phyloP scores from a whole-genome alignment of 768 basidiomycete species.

The Coprinopsis cinerea region DNA sequence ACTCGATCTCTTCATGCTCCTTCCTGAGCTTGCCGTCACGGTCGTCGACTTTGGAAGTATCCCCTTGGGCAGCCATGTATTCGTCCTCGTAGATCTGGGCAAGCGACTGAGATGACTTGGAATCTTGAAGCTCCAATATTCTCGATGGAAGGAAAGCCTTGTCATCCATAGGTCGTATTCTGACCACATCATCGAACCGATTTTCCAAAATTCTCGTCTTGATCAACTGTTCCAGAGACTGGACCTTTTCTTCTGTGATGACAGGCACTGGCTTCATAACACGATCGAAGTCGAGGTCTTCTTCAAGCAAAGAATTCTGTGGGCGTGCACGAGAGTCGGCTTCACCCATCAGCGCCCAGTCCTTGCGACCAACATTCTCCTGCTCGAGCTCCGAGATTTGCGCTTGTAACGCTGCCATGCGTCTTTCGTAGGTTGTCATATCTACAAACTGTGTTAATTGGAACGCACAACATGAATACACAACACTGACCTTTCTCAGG shows the following conservation, averaged over 20 bases:
- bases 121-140: slow-evolving; percentile 83
- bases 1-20: slow-evolving; percentile 84
- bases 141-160: slow-evolving; percentile 90
- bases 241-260: slow-evolving; percentile 83
- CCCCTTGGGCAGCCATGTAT: slow-evolving; percentile 63
- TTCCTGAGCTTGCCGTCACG: slow-evolving; percentile 83
- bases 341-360: slow-evolving; percentile 93
- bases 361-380: slow-evolving; percentile 83
- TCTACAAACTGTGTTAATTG: slow-evolving; percentile 26
- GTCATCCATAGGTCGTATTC: slow-evolving; percentile 71
- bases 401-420: slow-evolving; percentile 63
- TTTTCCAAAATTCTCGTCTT: slow-evolving; percentile 82
- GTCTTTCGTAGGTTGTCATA: slow-evolving; percentile 74
- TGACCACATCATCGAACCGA: slow-evolving; percentile 88
- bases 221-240: slow-evolving; percentile 82
- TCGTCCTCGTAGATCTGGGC: slow-evolving; percentile 97
- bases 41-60: slow-evolving; percentile 55
- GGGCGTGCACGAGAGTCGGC: slow-evolving; percentile 78
- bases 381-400: slow-evolving; percentile 81
- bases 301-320: slow-evolving; percentile 85
- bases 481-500: slow-evolving; percentile 21
- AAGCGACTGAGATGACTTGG: slow-evolving; percentile 80
- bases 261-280: slow-evolving; percentile 81
- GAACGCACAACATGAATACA: neutral
- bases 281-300: slow-evolving; percentile 94